Conservation (phyloP, 1,139 yeast species). For the Wickerhamomyces sp. region DNA sequence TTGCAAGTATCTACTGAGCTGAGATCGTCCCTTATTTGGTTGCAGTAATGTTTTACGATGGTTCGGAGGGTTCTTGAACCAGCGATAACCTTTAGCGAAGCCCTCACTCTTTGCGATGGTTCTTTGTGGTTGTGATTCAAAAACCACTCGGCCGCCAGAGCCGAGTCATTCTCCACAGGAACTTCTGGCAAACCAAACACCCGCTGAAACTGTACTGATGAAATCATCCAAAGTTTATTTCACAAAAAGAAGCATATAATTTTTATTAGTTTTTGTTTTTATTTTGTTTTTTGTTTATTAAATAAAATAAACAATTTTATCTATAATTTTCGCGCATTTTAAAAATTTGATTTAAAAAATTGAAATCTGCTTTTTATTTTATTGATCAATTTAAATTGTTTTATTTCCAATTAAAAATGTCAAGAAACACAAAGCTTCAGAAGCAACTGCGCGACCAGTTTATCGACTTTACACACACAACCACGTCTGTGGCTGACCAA, state of each 20-base stretch:
- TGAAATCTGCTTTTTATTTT: too few species aligned
- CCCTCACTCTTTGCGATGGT: conserved; percentile 19
- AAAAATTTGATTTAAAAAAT: neutral
- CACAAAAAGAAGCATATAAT: too few species aligned
- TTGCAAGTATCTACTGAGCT: conserved; percentile 1
- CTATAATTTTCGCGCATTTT: neutral
- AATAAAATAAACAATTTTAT: neutral
- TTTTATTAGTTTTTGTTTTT: too few species aligned
- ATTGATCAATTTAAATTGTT: too few species aligned
- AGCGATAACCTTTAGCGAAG: conserved; percentile 16
- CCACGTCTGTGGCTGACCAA: conserved; percentile 18
- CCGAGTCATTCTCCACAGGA: conserved; percentile 18
- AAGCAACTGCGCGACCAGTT: conserved; percentile 24
- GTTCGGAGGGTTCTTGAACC: conserved; percentile 5
- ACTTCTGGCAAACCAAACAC: conserved; percentile 15
- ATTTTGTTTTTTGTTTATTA: neutral
- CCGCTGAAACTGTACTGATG: neutral
- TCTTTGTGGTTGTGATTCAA: conserved; percentile 18
- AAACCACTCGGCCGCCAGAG: conserved; percentile 20
- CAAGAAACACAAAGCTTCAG: conserved; percentile 15
- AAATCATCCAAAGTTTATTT: conserved; percentile 1
- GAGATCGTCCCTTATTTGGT: conserved; percentile 14
- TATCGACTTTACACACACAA: conserved; percentile 24
- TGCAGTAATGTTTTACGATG: conserved; percentile 12
- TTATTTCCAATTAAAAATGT: too few species aligned